Evolutionary conservation across 2,329 filamentous ascomycete genomes (phyloP).

Genomic region (Colletotrichum kahawae): DNA sequence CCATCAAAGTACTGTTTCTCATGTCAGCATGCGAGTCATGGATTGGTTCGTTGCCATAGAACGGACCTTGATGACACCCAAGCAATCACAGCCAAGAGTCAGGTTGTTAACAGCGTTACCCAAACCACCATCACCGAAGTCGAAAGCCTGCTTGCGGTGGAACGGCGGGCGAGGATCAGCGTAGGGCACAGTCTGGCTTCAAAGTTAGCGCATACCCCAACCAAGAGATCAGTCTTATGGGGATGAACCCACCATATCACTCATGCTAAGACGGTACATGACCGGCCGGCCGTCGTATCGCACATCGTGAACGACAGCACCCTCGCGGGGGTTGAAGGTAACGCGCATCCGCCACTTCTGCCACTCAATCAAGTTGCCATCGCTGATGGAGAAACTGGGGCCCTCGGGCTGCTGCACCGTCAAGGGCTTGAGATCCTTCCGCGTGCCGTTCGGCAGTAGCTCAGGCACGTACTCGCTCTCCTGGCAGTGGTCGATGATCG

Average conservation of each 20-base stretch:
- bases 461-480: conserved; percentile 46
- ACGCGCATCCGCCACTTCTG: conserved; percentile 66
- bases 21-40: neutral
- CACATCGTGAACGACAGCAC: conserved; percentile 63
- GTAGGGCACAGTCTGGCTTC: conserved; percentile 7
- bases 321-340: conserved; percentile 63
- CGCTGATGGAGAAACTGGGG: conserved; percentile 58
- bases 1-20: conserved; percentile 14
- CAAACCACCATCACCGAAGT: conserved; percentile 72
- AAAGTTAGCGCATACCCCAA: neutral
- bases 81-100: conserved; percentile 70
- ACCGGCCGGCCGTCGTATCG: conserved; percentile 61
- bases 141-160: conserved; percentile 66
- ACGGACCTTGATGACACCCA: conserved; percentile 34
- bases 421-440: conserved; percentile 63
- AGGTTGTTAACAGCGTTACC: conserved; percentile 71
- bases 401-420: conserved; percentile 67
- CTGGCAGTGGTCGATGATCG: conserved; percentile 33
- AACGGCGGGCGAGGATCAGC: conserved; percentile 21
- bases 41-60: accelerated
- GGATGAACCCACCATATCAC: conserved; percentile 52
- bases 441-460: conserved; percentile 42
- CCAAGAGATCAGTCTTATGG: neutral
- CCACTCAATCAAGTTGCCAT: conserved; percentile 44
- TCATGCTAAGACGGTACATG: conserved; percentile 61